Evolutionary conservation across 148 eudicot genomes (phyloP), one percentile per base, ranked within the genome.

Genomic region (Nepenthes mirabilis): DNA sequence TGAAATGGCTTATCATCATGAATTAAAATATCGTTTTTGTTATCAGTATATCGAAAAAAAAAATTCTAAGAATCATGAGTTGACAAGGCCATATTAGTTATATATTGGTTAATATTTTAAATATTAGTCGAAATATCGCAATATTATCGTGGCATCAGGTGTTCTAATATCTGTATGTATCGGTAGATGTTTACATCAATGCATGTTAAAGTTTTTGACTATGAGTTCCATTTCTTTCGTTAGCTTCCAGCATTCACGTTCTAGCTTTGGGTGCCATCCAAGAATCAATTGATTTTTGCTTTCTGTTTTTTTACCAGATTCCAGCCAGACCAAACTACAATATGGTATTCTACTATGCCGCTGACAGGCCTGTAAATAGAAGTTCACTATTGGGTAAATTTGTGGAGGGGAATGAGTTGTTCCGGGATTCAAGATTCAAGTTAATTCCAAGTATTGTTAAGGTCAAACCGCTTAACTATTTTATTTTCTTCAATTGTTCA

Each of bases 241-340:
- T 53, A 53, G 56, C 11, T 53, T 14, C 6, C 14, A 53, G 23
- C 13, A 13, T 53, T 53, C 14, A 14, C 23, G 7, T 35, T 14
- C 37, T 23, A 5, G 33, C 36, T 33, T 5, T n/a, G 34, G 11
- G 45, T 58, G 34, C 33, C 23, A 23, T 23, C 23, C 23, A 23
- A 23, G 23, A 23, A 23, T 23, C 12, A 63, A 33, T 43, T 57
- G 49, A 60, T 13, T 56, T 49, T 68, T 67, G 60, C 36, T 68
- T 79, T 63, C 55, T 23, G 23, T 23, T 23, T 12, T 56, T 71
- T 57, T 67, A 64, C 34, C 88, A 94, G 99, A 84, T 94, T 66
- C 99, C 99, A 45, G 83, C 97, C 62, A 89, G 54, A 67, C 99
- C 99, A 36, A 84, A 94, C 81, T 94, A 94, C 79, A 86, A 83